Evolutionary conservation across 2,329 filamentous ascomycete genomes (phyloP).

Genomic region (Xylaria arbuscula): DNA sequence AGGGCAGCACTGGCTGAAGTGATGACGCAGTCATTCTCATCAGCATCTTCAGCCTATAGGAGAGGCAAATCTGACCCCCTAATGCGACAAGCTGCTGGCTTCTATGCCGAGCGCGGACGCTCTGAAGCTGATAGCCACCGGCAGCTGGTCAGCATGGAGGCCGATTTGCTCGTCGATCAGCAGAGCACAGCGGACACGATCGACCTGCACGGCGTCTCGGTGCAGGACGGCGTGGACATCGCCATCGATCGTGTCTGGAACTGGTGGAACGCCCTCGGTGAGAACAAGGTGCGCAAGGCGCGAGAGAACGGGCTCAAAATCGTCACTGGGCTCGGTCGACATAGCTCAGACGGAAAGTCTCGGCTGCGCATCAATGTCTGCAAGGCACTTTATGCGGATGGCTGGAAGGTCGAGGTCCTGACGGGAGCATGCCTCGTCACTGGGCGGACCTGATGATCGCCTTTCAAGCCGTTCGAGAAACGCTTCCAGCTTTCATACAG

Average conservation of each 20-base stretch:
- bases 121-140: slow-evolving; percentile 70
- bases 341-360: slow-evolving; percentile 80
- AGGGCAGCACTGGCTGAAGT: slow-evolving; percentile 40
- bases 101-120: slow-evolving; percentile 78
- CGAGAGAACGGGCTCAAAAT: slow-evolving; percentile 72
- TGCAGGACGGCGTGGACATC: slow-evolving; percentile 84
- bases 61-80: slow-evolving; percentile 74
- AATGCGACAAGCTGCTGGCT: slow-evolving; percentile 79
- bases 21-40: slow-evolving; percentile 47
- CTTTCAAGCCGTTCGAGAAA: no score
- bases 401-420: slow-evolving; percentile 82
- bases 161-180: slow-evolving; percentile 74
- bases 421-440: slow-evolving; percentile 77
- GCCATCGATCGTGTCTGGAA: slow-evolving; percentile 70
- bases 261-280: slow-evolving; percentile 83
- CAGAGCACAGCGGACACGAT: slow-evolving; percentile 72
- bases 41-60: slow-evolving; percentile 57
- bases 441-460: slow-evolving; percentile 59
- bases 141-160: slow-evolving; percentile 70
- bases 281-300: slow-evolving; percentile 70
- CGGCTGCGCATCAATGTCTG: slow-evolving; percentile 83
- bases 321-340: slow-evolving; percentile 82
- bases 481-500: neutral
- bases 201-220: slow-evolving; percentile 86
- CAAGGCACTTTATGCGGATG: slow-evolving; percentile 77